Evolutionary conservation across 176 grass and related monocot genomes (phyloP).

Genomic region (Avena sativa): DNA sequence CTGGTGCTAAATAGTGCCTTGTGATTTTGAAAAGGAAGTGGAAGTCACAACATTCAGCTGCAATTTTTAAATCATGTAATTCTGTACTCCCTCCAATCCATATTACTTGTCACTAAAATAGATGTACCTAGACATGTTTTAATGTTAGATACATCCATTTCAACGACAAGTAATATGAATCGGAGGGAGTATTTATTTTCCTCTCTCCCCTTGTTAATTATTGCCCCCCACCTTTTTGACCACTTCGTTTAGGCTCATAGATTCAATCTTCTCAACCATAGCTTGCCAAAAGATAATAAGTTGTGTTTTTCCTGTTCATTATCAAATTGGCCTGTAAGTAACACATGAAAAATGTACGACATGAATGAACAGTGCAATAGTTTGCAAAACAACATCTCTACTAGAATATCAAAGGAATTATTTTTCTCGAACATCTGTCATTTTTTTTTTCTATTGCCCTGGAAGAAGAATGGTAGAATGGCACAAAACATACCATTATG

Average conservation of each 20-base stretch:
- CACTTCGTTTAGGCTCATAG: slow-evolving; percentile 45
- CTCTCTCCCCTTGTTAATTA: background rate
- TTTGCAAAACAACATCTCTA: background rate
- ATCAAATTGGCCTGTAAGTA: slow-evolving; percentile 36
- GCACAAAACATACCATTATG: background rate
- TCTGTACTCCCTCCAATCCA: no score
- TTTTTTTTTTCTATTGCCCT: background rate
- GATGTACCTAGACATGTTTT: no score
- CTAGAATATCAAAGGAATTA: background rate
- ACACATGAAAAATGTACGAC: slow-evolving; percentile 13
- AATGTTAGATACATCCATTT: no score
- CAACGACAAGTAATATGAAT: no score
- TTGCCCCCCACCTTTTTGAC: background rate
- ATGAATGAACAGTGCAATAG: slow-evolving; percentile 1
- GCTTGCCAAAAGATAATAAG: slow-evolving; percentile 43
- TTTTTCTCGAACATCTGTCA: background rate
- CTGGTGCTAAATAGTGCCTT: slow-evolving; percentile 27
- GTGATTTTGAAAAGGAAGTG: background rate
- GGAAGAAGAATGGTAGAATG: background rate
- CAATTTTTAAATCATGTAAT: slow-evolving; percentile 40
- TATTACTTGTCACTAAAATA: no score
- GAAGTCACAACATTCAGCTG: slow-evolving; percentile 28
- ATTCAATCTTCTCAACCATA: slow-evolving; percentile 34
- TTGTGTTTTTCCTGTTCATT: slow-evolving; percentile 31
- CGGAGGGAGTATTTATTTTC: no score